phyloP scores from a whole-genome alignment of 2,329 filamentous ascomycete genomes.

The Alternaria gaisen region DNA sequence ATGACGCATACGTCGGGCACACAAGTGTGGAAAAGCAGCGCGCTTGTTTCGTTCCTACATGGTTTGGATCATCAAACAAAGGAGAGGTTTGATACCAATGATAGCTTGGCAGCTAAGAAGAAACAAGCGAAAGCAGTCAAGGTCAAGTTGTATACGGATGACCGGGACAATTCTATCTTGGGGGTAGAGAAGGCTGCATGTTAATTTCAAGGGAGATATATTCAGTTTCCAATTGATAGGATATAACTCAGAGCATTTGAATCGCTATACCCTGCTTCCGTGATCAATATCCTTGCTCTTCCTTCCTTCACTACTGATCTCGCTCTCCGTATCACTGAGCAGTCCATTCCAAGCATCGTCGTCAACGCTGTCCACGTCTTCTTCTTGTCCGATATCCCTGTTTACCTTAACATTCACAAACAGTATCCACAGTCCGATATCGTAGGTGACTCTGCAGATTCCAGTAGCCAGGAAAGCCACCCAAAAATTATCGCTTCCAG shows the following conservation, averaged over 20 bases:
- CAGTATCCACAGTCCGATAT: conserved; percentile 50
- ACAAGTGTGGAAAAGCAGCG: conserved; percentile 24
- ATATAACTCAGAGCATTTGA: not conserved
- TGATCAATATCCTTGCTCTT: conserved; percentile 38
- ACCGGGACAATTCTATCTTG: conserved; percentile 15
- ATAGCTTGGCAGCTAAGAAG: conserved; percentile 14
- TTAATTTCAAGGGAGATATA: not conserved
- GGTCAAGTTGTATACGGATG: conserved; percentile 14
- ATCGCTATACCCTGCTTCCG: conserved; percentile 16
- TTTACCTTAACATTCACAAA: conserved; percentile 50
- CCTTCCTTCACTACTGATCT: conserved; percentile 28
- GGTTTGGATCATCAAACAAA: conserved; percentile 19
- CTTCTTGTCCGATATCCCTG: conserved; percentile 24
- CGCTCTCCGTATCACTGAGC: conserved; percentile 41
- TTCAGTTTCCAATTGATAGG: not conserved
- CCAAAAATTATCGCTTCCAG: conserved; percentile 48
- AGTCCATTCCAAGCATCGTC: conserved; percentile 43
- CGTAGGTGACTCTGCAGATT: conserved; percentile 47
- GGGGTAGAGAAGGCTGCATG: conserved; percentile 10
- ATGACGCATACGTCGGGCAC: conserved; percentile 22
- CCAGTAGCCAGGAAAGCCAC: conserved; percentile 50
- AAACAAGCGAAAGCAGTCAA: conserved; percentile 18
- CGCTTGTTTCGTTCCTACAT: conserved; percentile 22
- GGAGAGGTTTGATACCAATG: conserved; percentile 16
- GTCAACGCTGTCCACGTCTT: conserved; percentile 34